phyloP scores from a whole-genome alignment of 163 green algal genomes.

The Coccomyxa subellipsoidea region DNA sequence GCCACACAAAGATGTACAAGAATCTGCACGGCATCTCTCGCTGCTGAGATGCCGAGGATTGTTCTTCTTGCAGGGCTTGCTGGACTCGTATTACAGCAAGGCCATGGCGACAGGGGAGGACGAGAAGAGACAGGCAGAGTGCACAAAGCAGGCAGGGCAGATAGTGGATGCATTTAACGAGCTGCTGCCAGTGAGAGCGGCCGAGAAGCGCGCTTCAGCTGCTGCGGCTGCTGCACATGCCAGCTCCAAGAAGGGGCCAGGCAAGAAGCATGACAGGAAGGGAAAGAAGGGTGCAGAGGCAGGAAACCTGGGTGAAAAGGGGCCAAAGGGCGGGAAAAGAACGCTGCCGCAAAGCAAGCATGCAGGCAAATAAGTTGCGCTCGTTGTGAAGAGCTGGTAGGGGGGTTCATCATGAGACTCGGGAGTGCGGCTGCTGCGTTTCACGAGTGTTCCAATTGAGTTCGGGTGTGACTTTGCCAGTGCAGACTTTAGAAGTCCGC shows the following conservation, averaged over 20 bases:
- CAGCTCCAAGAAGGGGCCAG: not conserved
- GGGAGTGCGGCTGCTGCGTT: too few relatives aligned
- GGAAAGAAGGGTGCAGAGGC: not conserved
- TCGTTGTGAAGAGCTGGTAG: too few relatives aligned
- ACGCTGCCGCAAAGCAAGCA: too few relatives aligned
- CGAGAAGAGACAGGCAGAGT: not conserved
- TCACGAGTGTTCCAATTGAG: too few relatives aligned
- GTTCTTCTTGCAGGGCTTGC: not conserved
- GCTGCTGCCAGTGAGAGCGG: not conserved
- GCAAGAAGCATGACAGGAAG: not conserved
- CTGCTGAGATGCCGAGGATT: not conserved
- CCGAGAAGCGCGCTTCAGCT: not conserved
- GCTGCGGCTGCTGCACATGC: not conserved
- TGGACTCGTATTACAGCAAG: not conserved
- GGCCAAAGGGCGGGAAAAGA: too few relatives aligned
- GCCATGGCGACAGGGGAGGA: not conserved
- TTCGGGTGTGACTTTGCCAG: too few relatives aligned
- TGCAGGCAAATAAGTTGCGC: too few relatives aligned
- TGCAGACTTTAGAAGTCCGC: too few relatives aligned
- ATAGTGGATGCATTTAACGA: not conserved
- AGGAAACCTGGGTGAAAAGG: too few relatives aligned
- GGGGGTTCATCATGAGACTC: too few relatives aligned
- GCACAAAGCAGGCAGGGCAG: not conserved
- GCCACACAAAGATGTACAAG: too few relatives aligned
- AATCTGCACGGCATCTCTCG: too few relatives aligned